Base-by-base conservation (phyloP, 805 yeast genomes). In the Spathaspora gorwiae region DNA sequence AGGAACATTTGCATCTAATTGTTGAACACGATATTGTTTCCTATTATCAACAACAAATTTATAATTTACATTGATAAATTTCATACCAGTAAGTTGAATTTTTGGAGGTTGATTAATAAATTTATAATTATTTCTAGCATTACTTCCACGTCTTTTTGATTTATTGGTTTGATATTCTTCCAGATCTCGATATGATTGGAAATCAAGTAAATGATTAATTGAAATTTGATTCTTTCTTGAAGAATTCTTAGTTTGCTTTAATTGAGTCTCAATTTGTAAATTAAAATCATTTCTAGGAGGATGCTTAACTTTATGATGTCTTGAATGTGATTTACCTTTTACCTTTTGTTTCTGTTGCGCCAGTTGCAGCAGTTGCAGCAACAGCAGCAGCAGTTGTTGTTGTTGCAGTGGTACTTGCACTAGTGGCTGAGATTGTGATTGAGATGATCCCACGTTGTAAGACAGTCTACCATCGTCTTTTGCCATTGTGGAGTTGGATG, bases 1-100 rank as follows among this genome's bases (percentile, higher is more conserved):
- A 0, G 87, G 83, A n/a, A 80, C 61, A 57, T 87, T 89, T 1
- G 97, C 94, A 57, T 89, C 92, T 15, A 76, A 50, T 37, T 74
- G 67, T 57, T 87, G 92, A 8, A 78, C 66, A 26, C 66, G 59
- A 56, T 80, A 84, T 38, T 76, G 76, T 35, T 75, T 70, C 35
- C 80, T 60, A 41, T 78, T 72, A 54, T 87, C 86, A n/a, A 92
- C 86, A 14, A 92, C 77, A 55, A 94, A 85, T 53, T 88, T 79
- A 60, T 84, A 90, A 60, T 86, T 84, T 15, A 90, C 92, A 59
- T 92, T 94, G 47, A 89, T 83, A 53, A 80, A 86, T 3, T 78
- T 69, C 65, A 81, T 78, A 0, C 92, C 92, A 5, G 73, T 73
- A 13, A 86, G 61, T 47, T 76, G 79, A 6, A 81, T 61, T 43